phyloP scores from a whole-genome alignment of 2,329 filamentous ascomycete species.

The Ceratocystiopsis minuta region DNA sequence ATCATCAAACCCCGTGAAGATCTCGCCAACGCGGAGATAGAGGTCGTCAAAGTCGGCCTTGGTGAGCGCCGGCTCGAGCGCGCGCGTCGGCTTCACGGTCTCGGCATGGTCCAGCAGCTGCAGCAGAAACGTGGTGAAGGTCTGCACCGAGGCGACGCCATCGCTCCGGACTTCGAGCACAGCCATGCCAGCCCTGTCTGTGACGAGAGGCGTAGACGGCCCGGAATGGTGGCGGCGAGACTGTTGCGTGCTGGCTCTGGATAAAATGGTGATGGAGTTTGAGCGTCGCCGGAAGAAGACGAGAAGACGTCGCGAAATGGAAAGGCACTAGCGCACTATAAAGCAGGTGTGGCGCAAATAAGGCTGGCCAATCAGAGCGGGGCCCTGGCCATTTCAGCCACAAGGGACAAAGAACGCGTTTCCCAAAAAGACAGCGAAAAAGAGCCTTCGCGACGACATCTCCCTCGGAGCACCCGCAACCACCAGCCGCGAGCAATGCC shows the following conservation, averaged over 20 bases:
- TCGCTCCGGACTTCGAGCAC: conserved; percentile 26
- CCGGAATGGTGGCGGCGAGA: neutral
- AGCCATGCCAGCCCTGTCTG: conserved; percentile 24
- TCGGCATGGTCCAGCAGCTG: conserved; percentile 41
- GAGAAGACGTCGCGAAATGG: no score
- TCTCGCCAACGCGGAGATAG: conserved; percentile 23
- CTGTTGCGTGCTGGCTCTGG: neutral
- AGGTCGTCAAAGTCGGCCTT: conserved; percentile 45
- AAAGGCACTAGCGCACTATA: neutral
- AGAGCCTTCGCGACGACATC: neutral
- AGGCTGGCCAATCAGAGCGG: conserved; percentile 7
- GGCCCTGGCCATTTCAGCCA: conserved; percentile 1
- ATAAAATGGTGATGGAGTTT: neutral
- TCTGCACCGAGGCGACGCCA: conserved; percentile 33
- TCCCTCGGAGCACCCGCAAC: neutral
- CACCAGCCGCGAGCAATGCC: conserved; percentile 25
- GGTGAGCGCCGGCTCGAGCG: conserved; percentile 57
- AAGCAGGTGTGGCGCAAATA: conserved; percentile 1
- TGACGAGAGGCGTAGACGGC: no score
- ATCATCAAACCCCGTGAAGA: conserved; percentile 17
- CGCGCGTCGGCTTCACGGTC: conserved; percentile 35
- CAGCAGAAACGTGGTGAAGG: conserved; percentile 35
- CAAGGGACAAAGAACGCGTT: neutral
- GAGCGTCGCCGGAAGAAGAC: no score
- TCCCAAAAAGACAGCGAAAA: no score